phyloP scores from a whole-genome alignment of 2,329 filamentous ascomycete species.

The Didymella keratinophila region DNA sequence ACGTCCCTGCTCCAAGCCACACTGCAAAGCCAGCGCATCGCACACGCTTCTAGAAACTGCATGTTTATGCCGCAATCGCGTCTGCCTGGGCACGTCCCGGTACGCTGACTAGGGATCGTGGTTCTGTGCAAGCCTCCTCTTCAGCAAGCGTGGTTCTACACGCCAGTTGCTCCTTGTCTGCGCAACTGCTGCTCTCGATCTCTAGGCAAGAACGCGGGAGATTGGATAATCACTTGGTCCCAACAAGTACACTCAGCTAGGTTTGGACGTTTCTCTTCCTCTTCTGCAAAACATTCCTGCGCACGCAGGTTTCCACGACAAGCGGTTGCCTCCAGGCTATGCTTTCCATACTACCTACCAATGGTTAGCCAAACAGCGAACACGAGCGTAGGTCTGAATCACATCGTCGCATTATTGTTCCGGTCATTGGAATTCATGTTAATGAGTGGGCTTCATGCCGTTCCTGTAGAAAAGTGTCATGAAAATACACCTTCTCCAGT shows the following conservation, averaged over 20 bases:
- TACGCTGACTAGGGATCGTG: neutral
- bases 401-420: neutral
- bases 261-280: neutral
- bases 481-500: neutral
- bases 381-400: neutral
- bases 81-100: neutral
- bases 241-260: neutral
- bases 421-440: neutral
- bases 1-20: slow-evolving; percentile 9
- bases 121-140: neutral
- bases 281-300: neutral
- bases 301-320: neutral
- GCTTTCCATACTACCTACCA: neutral
- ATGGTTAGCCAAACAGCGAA: neutral
- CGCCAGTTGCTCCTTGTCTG: neutral
- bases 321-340: neutral
- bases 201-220: neutral
- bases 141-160: neutral
- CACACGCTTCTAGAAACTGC: slow-evolving; percentile 15
- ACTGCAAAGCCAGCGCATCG: slow-evolving; percentile 10
- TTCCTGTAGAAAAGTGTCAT: neutral
- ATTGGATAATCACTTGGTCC: too few species aligned
- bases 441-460: neutral
- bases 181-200: neutral
- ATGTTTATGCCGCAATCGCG: neutral